Evolutionary conservation across 139 green algal genomes (phyloP), one percentile per base, ranked within the genome.

Genomic region (Tetraselmis chui): DNA sequence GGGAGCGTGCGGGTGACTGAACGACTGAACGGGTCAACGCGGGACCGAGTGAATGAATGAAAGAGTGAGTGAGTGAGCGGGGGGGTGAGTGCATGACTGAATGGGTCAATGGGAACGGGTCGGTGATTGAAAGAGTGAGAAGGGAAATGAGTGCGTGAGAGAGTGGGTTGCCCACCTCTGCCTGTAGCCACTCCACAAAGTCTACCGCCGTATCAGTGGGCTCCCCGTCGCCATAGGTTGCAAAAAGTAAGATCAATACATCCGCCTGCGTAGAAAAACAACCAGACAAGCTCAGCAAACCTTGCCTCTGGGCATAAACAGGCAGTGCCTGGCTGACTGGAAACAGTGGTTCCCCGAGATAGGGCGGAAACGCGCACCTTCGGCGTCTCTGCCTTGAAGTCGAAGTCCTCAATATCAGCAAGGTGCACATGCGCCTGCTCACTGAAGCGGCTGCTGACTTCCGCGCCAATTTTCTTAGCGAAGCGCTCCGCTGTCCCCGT

Each of bases 151-250:
- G n/a, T n/a, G n/a, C n/a, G n/a, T n/a, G n/a, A n/a, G n/a, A n/a
- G n/a, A n/a, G n/a, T n/a, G 11, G 45, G 45, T 18, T 25, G 5
- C 45, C 89, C 0, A 77, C 86, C 31, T 94, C 85, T 0, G 84
- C 88, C 78, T 83, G 32, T 0, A 98, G 82, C 93, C 95, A 99
- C 25, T 89, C 88, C 82, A 93, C 92, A 45, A 99, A 97, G 22
- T 95, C 89, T 1, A 90, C 87, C 2, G 93, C 94, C 32, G 92
- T 95, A 83, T 99, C 96, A 0, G 96, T 98, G 23, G 96, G 96
- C 85, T 99, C 96, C 1, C 96, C 96, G 85, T 99, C 96, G 18
- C 96, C 96, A 82, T 99, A 99, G 0, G 95, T 98, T 0, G 82
- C 78, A 23, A 80, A 78, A 23, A 76, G 58, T 0, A 89, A 28